phyloP scores from a whole-genome alignment of 495 filamentous ascomycete species.

The Cercophora newfieldiana region DNA sequence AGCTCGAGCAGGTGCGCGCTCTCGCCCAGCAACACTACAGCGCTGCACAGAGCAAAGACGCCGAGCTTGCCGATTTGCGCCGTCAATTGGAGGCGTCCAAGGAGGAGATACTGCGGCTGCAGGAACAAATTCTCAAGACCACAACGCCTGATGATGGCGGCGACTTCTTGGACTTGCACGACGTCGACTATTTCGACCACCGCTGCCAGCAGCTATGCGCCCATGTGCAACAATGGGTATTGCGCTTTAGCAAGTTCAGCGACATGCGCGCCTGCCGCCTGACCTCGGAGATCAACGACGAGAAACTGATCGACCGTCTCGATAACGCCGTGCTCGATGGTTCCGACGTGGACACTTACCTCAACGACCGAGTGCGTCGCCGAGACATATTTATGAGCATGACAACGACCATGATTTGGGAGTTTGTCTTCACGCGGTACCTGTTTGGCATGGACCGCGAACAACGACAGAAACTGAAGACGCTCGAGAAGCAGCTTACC shows the following conservation, averaged over 20 bases:
- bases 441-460: slow-evolving; percentile 97
- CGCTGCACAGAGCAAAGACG: slow-evolving; percentile 77
- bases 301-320: slow-evolving; percentile 86
- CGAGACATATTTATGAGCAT: slow-evolving; percentile 96
- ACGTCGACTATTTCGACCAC: slow-evolving; percentile 91
- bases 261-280: slow-evolving; percentile 81
- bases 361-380: slow-evolving; percentile 80
- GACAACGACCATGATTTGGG: slow-evolving; percentile 97
- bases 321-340: slow-evolving; percentile 94
- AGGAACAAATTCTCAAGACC: slow-evolving; percentile 69
- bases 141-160: slow-evolving; percentile 53
- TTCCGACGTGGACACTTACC: slow-evolving; percentile 80
- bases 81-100: slow-evolving; percentile 74
- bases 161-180: slow-evolving; percentile 75
- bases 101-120: slow-evolving; percentile 76
- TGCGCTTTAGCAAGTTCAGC: slow-evolving; percentile 94
- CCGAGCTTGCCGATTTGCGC: slow-evolving; percentile 73
- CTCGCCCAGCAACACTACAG: slow-evolving; percentile 59
- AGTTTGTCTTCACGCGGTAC: slow-evolving; percentile 95
- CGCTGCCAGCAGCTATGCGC: slow-evolving; percentile 93
- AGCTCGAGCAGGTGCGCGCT: slow-evolving; percentile 60
- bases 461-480: slow-evolving; percentile 94
- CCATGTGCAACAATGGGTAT: slow-evolving; percentile 92
- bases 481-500: slow-evolving; percentile 81
- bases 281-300: slow-evolving; percentile 77